Conservation (phyloP, 768 basidiomycete genomes). For the Termitomyces sp. region DNA sequence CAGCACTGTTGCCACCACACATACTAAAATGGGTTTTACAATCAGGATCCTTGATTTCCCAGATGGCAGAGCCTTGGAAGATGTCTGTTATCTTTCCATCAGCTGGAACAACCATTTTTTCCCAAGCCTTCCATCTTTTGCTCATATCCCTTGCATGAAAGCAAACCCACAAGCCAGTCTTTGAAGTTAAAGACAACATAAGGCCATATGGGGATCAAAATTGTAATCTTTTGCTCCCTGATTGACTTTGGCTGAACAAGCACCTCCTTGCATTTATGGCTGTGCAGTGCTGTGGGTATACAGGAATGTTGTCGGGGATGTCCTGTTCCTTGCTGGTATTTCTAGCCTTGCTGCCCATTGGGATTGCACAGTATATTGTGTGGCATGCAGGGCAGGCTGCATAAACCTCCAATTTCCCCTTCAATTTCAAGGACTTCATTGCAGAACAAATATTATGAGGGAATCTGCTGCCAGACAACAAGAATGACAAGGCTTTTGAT, state of each 20-base stretch:
- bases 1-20: neutral
- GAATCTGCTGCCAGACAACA: neutral
- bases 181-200: constrained; percentile 15
- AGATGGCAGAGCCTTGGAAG: too few species aligned
- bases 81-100: too few species aligned
- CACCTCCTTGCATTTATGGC: too few species aligned
- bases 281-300: constrained; percentile 3
- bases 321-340: neutral
- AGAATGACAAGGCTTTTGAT: neutral
- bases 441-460: neutral
- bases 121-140: constrained; percentile 11
- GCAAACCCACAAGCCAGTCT: constrained; percentile 22
- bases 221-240: too few species aligned
- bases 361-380: neutral
- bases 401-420: neutral
- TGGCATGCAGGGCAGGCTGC: neutral
- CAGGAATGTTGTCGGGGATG: neutral
- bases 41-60: neutral
- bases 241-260: too few species aligned
- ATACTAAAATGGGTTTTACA: neutral
- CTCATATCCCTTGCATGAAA: constrained; percentile 17
- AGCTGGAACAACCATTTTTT: too few species aligned
- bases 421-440: neutral
- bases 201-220: too few species aligned
- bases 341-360: too few species aligned